Conservation (phyloP, 768 basidiomycete species). For the Naganishia vishniacii region DNA sequence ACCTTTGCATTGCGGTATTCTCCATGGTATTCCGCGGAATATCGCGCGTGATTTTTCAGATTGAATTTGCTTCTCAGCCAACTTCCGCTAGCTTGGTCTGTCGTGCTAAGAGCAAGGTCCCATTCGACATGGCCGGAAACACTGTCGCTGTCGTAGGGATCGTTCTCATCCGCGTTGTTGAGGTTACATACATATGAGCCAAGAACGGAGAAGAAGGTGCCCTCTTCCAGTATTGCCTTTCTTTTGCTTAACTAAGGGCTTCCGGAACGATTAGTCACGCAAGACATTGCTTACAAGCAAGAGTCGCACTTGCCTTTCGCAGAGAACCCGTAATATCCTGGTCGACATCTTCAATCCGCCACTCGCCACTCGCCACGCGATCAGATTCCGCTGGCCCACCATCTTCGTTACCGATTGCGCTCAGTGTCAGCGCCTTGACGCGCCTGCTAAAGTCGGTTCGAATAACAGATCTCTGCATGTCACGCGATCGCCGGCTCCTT, state of each 20-base stretch:
- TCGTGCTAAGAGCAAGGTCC: conserved; percentile 6
- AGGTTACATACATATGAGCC: conserved; percentile 26
- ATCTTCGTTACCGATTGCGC: neutral
- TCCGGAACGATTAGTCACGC: neutral
- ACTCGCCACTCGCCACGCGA: neutral
- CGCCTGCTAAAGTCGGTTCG: neutral
- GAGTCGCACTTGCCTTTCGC: neutral
- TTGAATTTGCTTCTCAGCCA: conserved; percentile 21
- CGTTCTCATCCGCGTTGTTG: neutral
- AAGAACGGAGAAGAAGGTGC: conserved; percentile 24
- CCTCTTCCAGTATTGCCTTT: conserved; percentile 26
- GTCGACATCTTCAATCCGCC: neutral
- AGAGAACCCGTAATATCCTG: conserved; percentile 1
- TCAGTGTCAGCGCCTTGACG: neutral
- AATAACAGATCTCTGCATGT: neutral
- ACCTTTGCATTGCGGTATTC: conserved; percentile 16
- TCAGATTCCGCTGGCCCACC: neutral
- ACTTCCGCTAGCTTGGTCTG: conserved; percentile 1
- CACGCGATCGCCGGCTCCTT: neutral
- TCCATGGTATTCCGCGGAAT: conserved; percentile 9
- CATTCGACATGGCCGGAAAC: conserved; percentile 1
- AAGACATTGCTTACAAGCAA: no score
- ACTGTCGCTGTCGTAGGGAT: neutral
- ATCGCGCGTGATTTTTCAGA: neutral
- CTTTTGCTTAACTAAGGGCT: conserved; percentile 11